These are phyloP conservation scores for Bifiguratus adelaidae DNA, from an alignment of 192 early-diverging fungal species.

Conservation along the genomic window DNA sequence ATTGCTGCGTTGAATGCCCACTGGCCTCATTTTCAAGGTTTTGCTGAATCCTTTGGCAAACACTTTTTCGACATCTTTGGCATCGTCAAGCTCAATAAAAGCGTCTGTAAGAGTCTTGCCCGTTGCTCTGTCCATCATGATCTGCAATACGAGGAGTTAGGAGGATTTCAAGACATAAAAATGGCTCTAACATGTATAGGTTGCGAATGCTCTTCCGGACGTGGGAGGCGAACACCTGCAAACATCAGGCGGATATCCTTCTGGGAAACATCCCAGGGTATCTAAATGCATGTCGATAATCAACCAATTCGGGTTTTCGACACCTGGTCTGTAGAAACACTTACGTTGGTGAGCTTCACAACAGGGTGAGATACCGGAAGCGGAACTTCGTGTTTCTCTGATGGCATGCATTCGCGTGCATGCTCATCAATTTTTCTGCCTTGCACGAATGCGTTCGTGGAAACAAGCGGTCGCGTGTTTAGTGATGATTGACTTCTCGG, in stretches of 20 bases:
- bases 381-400: too few species aligned
- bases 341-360: neutral
- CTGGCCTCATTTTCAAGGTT: slow-evolving; percentile 48
- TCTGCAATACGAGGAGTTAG: slow-evolving; percentile 22
- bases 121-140: slow-evolving; percentile 51
- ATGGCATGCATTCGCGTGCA: too few species aligned
- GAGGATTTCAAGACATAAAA: too few species aligned
- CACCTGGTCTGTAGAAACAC: too few species aligned
- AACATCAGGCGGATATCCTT: slow-evolving; percentile 38
- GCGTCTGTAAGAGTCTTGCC: slow-evolving; percentile 62
- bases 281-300: slow-evolving; percentile 4
- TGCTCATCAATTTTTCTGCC: too few species aligned
- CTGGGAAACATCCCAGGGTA: slow-evolving; percentile 52
- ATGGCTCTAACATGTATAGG: slow-evolving; percentile 44
- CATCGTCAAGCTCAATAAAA: slow-evolving; percentile 23
- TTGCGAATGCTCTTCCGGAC: slow-evolving; percentile 29
- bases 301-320: too few species aligned
- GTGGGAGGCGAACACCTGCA: too few species aligned
- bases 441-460: too few species aligned
- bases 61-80: slow-evolving; percentile 35
- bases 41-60: slow-evolving; percentile 40
- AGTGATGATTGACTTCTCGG: too few species aligned
- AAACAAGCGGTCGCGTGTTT: too few species aligned
- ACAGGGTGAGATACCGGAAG: too few species aligned
- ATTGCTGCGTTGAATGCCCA: slow-evolving; percentile 30